Base-by-base conservation (phyloP, 140 eudicot genomes). In the Cichorium intybus region DNA sequence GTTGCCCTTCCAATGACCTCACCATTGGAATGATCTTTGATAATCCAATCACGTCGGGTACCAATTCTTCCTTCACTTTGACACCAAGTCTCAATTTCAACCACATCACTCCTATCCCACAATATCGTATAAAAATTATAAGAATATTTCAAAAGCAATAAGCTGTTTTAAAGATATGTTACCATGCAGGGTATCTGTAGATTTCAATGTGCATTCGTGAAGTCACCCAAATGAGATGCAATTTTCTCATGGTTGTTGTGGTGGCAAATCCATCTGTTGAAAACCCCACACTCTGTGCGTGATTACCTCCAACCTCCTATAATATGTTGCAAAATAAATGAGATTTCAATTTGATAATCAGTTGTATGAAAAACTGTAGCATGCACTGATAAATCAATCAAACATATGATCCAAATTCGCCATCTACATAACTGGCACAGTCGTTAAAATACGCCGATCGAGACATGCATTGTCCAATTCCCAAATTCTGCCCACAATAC, bases 211-310 rank as follows among this genome's bases (percentile, higher is more conserved):
- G 96, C 98, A 92, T 92, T 17, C 96, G 90, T 14, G 98, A 87
- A 74, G 98, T 92, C 66, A 92, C 98, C 98, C 96, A 92, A 61
- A 92, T 92, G 34, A 92, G 95, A 74, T 92, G 87, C 80, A 88
- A 60, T 37, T 88, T 81, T 65, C 98, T 70, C 98, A 92, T 92
- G 68, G 89, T 88, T 26, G 72, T 88, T 7, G 98, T 92, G 1
- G 98, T 92, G n/a, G 98, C 95, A 53, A 92, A 92, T 66, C 98
- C 98, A 84, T 92, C 98, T 0, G 95, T 92, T 24, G 98, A 88
- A 80, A 83, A 92, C 49, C 98, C 98, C 31, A 92, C 96, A 68
- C 95, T 83, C 56, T 92, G 96, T 51, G 98, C 98, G 76, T 92
- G 98, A 75, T 92, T 92, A 70, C 98, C 80, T 21, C 96, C 98